Conservation (phyloP, 2,329 filamentous ascomycete species). For the Cladosporium sp. region DNA sequence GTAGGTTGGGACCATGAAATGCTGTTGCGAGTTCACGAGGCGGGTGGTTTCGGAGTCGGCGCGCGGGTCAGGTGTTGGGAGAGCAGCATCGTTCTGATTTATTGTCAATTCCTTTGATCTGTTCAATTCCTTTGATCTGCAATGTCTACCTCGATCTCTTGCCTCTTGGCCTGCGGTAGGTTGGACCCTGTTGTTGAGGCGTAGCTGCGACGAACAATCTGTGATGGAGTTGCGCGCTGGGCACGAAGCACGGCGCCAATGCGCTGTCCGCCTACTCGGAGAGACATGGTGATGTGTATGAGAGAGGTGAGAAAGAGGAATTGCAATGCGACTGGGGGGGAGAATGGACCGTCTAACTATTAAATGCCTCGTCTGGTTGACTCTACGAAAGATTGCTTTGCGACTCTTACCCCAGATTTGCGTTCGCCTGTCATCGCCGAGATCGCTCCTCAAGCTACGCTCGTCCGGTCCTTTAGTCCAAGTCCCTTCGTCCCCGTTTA, state of each 20-base stretch:
- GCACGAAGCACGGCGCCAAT: constrained; percentile 17
- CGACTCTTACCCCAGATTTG: not conserved
- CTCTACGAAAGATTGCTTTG: not conserved
- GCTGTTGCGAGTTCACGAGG: constrained; percentile 69
- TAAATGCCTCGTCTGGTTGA: not conserved
- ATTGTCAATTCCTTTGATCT: not conserved
- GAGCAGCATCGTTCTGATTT: constrained; percentile 33
- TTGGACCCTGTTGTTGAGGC: constrained; percentile 39
- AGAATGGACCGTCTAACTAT: not conserved
- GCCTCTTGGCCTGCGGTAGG: constrained; percentile 37
- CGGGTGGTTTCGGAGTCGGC: constrained; percentile 69
- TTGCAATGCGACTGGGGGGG: not conserved
- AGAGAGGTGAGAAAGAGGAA: not conserved
- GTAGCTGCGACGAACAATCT: constrained; percentile 24
- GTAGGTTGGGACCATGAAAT: constrained; percentile 96
- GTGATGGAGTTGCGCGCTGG: constrained; percentile 6
- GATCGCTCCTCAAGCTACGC: not conserved
- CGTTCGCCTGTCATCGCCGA: not conserved
- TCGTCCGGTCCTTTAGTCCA: too few relatives aligned
- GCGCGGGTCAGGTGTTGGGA: constrained; percentile 69
- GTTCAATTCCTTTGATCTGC: not conserved
- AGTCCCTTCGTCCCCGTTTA: too few relatives aligned
- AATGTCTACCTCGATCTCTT: constrained; percentile 38
- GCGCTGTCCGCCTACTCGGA: constrained; percentile 22
- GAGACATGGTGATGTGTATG: constrained; percentile 18